Conservation (phyloP, 495 filamentous ascomycete genomes). For the Achaetomiella virescens region DNA sequence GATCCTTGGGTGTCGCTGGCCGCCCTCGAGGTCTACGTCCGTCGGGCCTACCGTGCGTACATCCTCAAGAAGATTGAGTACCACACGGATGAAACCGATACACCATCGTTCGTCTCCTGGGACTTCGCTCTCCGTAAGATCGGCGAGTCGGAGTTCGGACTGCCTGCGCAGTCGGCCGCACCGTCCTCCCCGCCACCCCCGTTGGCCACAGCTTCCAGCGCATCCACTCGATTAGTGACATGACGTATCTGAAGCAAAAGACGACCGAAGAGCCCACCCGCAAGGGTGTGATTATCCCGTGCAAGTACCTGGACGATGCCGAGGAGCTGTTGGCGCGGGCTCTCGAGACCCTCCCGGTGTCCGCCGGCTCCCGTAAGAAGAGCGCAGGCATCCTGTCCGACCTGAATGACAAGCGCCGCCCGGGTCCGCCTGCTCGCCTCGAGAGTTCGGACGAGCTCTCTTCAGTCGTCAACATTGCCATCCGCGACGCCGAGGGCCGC, state of each 20-base stretch:
- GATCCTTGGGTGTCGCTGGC: slow-evolving; percentile 95
- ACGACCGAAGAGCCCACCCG: slow-evolving; percentile 68
- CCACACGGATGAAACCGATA: slow-evolving; percentile 64
- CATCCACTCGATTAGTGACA: slow-evolving; percentile 90
- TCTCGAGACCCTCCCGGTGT: slow-evolving; percentile 68
- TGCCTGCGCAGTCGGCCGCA: slow-evolving; percentile 64
- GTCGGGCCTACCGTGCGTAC: slow-evolving; percentile 95
- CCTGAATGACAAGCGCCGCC: slow-evolving; percentile 64
- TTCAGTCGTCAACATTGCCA: slow-evolving; percentile 83
- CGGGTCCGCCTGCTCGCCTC: slow-evolving; percentile 34
- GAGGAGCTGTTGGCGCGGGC: slow-evolving; percentile 79
- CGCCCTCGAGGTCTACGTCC: slow-evolving; percentile 91
- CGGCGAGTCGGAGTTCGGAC: slow-evolving; percentile 79
- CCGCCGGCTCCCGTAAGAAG: slow-evolving; percentile 35
- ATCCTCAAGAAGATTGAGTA: slow-evolving; percentile 82
- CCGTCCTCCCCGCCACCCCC: slow-evolving; percentile 87
- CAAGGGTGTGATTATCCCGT: slow-evolving; percentile 90
- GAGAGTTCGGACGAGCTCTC: slow-evolving; percentile 68
- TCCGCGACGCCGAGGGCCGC: slow-evolving; percentile 80
- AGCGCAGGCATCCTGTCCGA: slow-evolving; percentile 59
- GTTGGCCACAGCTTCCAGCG: slow-evolving; percentile 63
- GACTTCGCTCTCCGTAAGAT: slow-evolving; percentile 92
- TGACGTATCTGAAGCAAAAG: slow-evolving; percentile 73
- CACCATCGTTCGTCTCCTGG: slow-evolving; percentile 82
- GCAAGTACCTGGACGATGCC: slow-evolving; percentile 86